Base-by-base conservation (phyloP, 441 rosid genomes). In the Pelargonium myrrhifolium region DNA sequence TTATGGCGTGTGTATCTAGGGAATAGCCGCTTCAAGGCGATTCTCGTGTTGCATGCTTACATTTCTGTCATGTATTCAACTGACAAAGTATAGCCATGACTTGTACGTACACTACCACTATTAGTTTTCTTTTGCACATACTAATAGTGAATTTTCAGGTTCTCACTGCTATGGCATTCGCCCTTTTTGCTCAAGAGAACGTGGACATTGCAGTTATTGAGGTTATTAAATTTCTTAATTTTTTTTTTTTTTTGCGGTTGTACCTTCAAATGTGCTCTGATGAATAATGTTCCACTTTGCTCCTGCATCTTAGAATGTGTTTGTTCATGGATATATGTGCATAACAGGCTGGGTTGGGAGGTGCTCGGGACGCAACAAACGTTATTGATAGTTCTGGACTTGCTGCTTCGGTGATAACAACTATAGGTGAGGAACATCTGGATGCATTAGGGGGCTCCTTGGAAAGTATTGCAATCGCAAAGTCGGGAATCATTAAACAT, bases 301-400 rank as follows among this genome's bases (percentile, higher is more conserved):
- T 53, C 59, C 22, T 7, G 22, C 22, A 17, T 59, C 45, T 47
- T 62, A 56, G 35, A 40, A 35, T 37, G 35, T 62, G 42, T 22
- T 21, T 18, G 21, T 35, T 22, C 63, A 17, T 17, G n/a, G 9
- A 55, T 17, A 6, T 9, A 6, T 53, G 59, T n/a, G 10, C 59
- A 53, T 47, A 35, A 53, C 78, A 90, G 95, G 93, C 93, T 72
- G 95, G 96, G 39, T 80, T 93, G 61, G 96, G 98, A 15, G 98
- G 98, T 72, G 90, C 89, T 47, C 85, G 97, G 21, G 98, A 93
- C 62, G 98, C 98, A 47, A 93, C 98, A 0, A 93, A 93, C 66
- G 60, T 91, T 66, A 78, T 89, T 66, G 73, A 74, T 73, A 76
- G 86, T 65, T 73, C 87, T 39, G 86, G 71, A 69, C 92, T 93